Base-by-base conservation (phyloP, 2,329 filamentous ascomycete genomes). In the Paecilomyces fulvus region DNA sequence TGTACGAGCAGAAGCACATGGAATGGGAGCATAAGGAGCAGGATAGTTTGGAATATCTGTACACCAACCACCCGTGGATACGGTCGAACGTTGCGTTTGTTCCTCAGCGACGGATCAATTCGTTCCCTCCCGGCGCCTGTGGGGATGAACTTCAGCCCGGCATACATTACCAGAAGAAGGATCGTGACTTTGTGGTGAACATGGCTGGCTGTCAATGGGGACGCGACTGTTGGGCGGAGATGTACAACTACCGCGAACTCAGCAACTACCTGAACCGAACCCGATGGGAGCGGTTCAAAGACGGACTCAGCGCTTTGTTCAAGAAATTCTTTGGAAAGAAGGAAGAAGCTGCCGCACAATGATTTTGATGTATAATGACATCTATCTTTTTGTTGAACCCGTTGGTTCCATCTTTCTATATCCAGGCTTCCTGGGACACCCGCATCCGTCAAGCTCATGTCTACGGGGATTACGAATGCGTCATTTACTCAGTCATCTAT, bases 11-110 rank as follows among this genome's bases (percentile, higher is more conserved):
- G 75, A 95, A 91, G 70, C 94, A 99, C 72, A 96, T 96, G 92
- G 84, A 94, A 60, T 99, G 94, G 94, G 92, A 94, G 68, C 94
- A 99, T 79, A 97, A 97, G 72, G 94, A 99, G 73, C 94, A 99
- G 75, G 92, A 97, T 69, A 90, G 92, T 1, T 77, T 99, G 48
- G 92, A 96, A 75, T 88, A 95, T 75, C 80, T 99, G 60, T 99
- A 99, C 76, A 83, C 80, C 56, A 88, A 87, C 55, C 92, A 97
- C 70, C 90, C 94, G 0, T 99, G 94, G 92, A 85, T 97, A 55
- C 85, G 94, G 58, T 85, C 89, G 56, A 89, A 94, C 65, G 86
- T 91, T 2, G 92, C 85, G 3, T 99, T 99, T 74, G 81, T 96
- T 51, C 87, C 89, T 0, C 92, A 97, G 72, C 87, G 94, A 64